Percentiles rank a stretch among this genome's conserved stretches.
Evolutionary conservation across 2,329 filamentous ascomycete species (phyloP).

Genomic region (Curvularia spicifera): DNA sequence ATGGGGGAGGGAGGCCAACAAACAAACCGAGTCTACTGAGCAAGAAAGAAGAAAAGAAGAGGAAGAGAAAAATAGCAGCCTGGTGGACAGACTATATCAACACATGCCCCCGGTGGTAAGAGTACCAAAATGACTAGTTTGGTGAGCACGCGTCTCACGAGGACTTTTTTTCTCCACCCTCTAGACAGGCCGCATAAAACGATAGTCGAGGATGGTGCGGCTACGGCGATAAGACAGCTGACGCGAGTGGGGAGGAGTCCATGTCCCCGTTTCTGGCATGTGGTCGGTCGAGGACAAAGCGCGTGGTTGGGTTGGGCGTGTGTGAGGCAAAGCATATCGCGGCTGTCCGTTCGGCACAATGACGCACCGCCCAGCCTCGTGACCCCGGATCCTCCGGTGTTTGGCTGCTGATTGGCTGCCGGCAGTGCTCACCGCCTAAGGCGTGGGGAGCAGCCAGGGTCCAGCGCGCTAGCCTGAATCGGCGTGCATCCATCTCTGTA

Average conservation of each 20-base stretch:
- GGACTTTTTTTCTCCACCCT: constrained; percentile 14
- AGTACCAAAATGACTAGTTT: constrained; percentile 9
- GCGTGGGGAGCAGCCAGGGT: not conserved
- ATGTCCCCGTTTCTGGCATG: constrained; percentile 2
- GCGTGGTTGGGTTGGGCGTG: not conserved
- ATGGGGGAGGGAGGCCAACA: not conserved
- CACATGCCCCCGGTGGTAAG: not conserved
- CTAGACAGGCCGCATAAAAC: not conserved
- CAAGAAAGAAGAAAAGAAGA: not conserved
- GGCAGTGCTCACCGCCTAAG: constrained; percentile 6
- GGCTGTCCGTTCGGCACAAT: constrained; percentile 11
- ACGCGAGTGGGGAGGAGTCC: constrained; percentile 23
- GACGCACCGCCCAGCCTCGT: constrained; percentile 15
- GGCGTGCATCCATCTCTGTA: not conserved
- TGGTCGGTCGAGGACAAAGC: constrained; percentile 1
- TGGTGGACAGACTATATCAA: constrained; percentile 6
- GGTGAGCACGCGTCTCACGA: constrained; percentile 16
- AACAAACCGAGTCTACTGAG: not conserved
- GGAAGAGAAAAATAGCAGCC: not conserved
- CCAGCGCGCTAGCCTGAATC: constrained; percentile 1
- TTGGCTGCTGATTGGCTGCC: constrained; percentile 4
- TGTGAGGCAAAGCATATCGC: constrained; percentile 12
- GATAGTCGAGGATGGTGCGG: constrained; percentile 19
- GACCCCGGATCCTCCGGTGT: not conserved
- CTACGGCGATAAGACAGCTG: constrained; percentile 28